A percentile compares a stretch with the other conserved stretches of the same genome.
phyloP scores from a whole-genome alignment of 495 filamentous ascomycete species.

The Aspergillus ellipticus region DNA sequence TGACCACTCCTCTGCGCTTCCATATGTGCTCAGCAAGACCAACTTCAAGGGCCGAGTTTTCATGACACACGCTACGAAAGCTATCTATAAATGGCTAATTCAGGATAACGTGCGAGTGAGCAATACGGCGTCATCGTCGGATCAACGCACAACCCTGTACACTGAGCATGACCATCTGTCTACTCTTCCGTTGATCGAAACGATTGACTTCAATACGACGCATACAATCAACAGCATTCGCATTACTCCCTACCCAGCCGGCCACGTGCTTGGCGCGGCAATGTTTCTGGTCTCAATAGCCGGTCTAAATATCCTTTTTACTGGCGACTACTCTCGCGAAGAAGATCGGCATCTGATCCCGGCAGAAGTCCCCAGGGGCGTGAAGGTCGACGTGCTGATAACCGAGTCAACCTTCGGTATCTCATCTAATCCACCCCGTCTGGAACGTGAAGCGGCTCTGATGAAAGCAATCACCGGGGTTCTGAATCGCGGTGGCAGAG shows the following conservation, averaged over 20 bases:
- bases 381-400: constrained; percentile 92
- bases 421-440: constrained; percentile 79
- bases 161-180: constrained; percentile 91
- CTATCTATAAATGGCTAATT: constrained; percentile 99
- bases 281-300: constrained; percentile 98
- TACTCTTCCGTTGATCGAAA: constrained; percentile 89
- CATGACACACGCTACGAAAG: constrained; percentile 98
- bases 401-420: constrained; percentile 97
- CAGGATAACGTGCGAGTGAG: constrained; percentile 90
- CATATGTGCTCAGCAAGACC: constrained; percentile 95
- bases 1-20: constrained; percentile 93
- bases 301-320: constrained; percentile 93
- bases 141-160: constrained; percentile 75
- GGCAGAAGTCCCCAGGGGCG: constrained; percentile 75
- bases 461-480: constrained; percentile 93
- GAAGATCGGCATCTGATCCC: constrained; percentile 92
- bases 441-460: constrained; percentile 85
- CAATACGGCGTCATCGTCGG: constrained; percentile 69
- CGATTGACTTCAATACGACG: constrained; percentile 96
- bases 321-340: constrained; percentile 93
- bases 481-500: constrained; percentile 84
- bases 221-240: constrained; percentile 94
- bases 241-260: constrained; percentile 93
- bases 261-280: constrained; percentile 94
- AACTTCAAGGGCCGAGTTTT: constrained; percentile 96